phyloP scores from a whole-genome alignment of 2,329 filamentous ascomycete genomes.

The Pseudocercospora pini-densiflorae region DNA sequence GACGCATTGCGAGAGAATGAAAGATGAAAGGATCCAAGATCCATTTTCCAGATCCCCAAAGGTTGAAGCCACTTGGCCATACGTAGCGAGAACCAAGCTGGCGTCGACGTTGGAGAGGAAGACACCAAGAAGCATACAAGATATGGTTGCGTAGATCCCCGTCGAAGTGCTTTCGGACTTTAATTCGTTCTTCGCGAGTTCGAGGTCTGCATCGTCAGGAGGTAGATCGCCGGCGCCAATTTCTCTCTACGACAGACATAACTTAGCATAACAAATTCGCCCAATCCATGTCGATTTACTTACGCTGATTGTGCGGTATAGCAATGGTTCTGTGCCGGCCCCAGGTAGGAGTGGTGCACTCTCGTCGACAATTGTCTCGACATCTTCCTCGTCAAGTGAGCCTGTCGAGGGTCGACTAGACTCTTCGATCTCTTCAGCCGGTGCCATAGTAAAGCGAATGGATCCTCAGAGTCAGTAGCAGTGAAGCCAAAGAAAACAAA shows the following conservation, averaged over 20 bases:
- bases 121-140: conserved; percentile 53
- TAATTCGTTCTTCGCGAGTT: conserved; percentile 19
- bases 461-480: neutral
- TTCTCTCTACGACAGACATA: conserved; percentile 17
- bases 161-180: conserved; percentile 17
- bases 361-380: conserved; percentile 19
- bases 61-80: conserved; percentile 57
- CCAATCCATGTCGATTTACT: neutral
- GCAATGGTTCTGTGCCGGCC: conserved; percentile 13
- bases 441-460: conserved; percentile 3
- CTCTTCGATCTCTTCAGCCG: conserved; percentile 8
- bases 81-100: conserved; percentile 69
- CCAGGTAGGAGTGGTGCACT: conserved; percentile 22
- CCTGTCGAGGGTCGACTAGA: conserved; percentile 1
- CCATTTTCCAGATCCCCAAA: conserved; percentile 49
- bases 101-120: conserved; percentile 69
- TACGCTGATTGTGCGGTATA: conserved; percentile 31
- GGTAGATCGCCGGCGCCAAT: conserved; percentile 28
- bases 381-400: conserved; percentile 9
- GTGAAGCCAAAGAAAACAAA: conserved; percentile 1
- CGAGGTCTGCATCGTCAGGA: conserved; percentile 31
- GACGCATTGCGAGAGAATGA: conserved; percentile 49
- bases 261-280: neutral
- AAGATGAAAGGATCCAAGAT: conserved; percentile 52
- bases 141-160: conserved; percentile 35